Conservation (phyloP, 768 basidiomycete genomes). For the Chalciporus pseudorubinellus region DNA sequence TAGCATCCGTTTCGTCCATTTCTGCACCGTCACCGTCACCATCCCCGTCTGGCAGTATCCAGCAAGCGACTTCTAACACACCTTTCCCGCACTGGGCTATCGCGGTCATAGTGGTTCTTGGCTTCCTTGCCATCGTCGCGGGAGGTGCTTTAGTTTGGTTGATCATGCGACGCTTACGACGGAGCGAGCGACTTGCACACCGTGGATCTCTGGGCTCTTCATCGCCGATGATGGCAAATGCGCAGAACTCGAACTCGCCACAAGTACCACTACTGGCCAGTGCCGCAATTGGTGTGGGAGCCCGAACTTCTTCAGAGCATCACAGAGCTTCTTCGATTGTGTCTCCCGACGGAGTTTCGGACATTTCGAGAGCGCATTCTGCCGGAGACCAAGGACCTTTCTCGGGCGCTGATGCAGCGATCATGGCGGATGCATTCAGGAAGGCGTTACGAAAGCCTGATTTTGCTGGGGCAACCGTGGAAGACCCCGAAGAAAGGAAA, state of each 20-base stretch:
- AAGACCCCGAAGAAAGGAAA: constrained; percentile 52
- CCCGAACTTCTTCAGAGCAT: constrained; percentile 32
- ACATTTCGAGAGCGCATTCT: constrained; percentile 59
- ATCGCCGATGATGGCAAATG: constrained; percentile 80
- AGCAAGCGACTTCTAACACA: constrained; percentile 34
- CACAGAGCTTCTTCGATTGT: constrained; percentile 40
- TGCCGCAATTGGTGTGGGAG: constrained; percentile 31
- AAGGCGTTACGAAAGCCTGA: constrained; percentile 87
- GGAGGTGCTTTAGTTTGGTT: constrained; percentile 68
- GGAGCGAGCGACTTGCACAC: constrained; percentile 48
- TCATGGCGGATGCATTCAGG: constrained; percentile 91
- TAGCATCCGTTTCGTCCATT: constrained; percentile 33
- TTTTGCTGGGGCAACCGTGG: constrained; percentile 66
- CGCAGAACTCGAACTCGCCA: constrained; percentile 40
- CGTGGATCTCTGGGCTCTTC: constrained; percentile 77
- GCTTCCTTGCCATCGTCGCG: constrained; percentile 77
- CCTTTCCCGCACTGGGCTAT: constrained; percentile 88
- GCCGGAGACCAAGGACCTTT: constrained; percentile 68
- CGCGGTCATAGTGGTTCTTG: constrained; percentile 83
- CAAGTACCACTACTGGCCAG: constrained; percentile 48
- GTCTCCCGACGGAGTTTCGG: constrained; percentile 73
- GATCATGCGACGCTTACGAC: constrained; percentile 66
- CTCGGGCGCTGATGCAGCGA: constrained; percentile 82
- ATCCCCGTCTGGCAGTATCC: constrained; percentile 42
- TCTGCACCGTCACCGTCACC: constrained; percentile 16